These are phyloP conservation scores for Periconia macrospinosa DNA, from an alignment of 2,329 filamentous ascomycete genomes.

Conservation along the genomic window DNA sequence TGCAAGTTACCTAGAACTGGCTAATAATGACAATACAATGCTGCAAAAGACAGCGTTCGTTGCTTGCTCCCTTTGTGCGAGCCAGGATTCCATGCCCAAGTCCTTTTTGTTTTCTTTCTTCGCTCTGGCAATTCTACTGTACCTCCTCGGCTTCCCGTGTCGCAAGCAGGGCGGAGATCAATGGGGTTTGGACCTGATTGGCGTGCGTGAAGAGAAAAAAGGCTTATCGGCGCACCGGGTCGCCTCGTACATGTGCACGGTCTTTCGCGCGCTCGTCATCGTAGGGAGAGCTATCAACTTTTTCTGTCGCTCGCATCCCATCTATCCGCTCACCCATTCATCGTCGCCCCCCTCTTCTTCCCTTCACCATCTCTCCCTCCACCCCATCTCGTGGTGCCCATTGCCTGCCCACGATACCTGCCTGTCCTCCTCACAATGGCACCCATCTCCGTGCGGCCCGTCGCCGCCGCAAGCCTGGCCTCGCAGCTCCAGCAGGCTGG, in stretches of 20 bases:
- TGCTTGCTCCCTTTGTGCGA: no score
- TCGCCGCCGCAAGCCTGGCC: conserved; percentile 32
- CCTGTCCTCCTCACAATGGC: conserved; percentile 32
- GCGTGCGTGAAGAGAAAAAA: not conserved
- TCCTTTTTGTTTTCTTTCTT: no score
- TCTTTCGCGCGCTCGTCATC: conserved; percentile 22
- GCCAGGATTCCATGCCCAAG: no score
- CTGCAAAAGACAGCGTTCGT: no score
- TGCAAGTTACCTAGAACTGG: no score
- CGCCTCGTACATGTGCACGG: not conserved
- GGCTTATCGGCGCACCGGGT: not conserved
- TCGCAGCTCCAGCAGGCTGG: conserved; percentile 37
- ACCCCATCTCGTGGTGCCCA: conserved; percentile 6
- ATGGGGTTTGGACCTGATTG: not conserved
- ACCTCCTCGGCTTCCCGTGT: no score
- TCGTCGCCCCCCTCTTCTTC: conserved; percentile 5
- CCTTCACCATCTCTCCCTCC: conserved; percentile 10
- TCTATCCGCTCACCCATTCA: conserved; percentile 14
- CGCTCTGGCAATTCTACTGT: no score
- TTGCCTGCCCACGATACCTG: not conserved
- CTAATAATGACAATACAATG: no score
- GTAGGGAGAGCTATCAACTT: conserved; percentile 32
- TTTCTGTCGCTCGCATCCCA: conserved; percentile 5
- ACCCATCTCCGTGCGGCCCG: conserved; percentile 36
- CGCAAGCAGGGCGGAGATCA: no score